Percentiles rank a stretch among this genome's conserved stretches.
These are phyloP conservation scores for Eimeria brunetti DNA, from an alignment of 169 alveolate genomes.

Conservation along the genomic window DNA sequence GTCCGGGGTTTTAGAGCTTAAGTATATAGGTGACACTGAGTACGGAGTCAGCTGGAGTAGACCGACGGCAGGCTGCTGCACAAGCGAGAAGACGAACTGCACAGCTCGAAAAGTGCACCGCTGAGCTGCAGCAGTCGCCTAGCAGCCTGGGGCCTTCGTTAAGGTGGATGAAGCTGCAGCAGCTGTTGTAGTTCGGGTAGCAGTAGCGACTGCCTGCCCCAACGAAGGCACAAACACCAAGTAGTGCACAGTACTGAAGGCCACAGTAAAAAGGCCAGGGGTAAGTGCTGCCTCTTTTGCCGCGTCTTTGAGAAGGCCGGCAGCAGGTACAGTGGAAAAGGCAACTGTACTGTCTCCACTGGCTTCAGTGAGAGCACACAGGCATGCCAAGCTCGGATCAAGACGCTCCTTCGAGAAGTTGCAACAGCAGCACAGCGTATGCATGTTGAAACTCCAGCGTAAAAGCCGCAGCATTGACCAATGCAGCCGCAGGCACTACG, in stretches of 20 bases:
- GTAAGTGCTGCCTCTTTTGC: not conserved
- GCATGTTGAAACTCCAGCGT: not conserved
- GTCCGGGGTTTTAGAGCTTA: not conserved
- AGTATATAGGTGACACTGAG: not conserved
- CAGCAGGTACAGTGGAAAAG: not conserved
- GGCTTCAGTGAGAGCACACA: not conserved
- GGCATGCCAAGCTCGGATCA: not conserved
- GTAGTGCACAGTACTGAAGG: not conserved
- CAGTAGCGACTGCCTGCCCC: not conserved
- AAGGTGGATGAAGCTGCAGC: not conserved
- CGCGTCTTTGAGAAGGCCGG: not conserved
- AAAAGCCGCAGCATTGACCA: not conserved
- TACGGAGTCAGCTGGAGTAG: too few species aligned
- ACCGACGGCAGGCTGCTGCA: not conserved
- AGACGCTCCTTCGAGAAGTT: not conserved
- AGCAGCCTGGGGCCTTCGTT: not conserved
- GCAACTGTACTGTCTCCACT: not conserved
- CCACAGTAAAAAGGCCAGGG: not conserved
- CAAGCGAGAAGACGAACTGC: not conserved
- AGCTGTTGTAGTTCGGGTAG: not conserved
- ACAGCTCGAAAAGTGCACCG: not conserved
- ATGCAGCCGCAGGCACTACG: not conserved
- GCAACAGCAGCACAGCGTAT: not conserved
- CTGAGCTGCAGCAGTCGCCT: not conserved
- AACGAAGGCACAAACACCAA: not conserved